Evolutionary conservation across 2,329 filamentous ascomycete genomes (phyloP).

Genomic region (Colletotrichum noveboracense): DNA sequence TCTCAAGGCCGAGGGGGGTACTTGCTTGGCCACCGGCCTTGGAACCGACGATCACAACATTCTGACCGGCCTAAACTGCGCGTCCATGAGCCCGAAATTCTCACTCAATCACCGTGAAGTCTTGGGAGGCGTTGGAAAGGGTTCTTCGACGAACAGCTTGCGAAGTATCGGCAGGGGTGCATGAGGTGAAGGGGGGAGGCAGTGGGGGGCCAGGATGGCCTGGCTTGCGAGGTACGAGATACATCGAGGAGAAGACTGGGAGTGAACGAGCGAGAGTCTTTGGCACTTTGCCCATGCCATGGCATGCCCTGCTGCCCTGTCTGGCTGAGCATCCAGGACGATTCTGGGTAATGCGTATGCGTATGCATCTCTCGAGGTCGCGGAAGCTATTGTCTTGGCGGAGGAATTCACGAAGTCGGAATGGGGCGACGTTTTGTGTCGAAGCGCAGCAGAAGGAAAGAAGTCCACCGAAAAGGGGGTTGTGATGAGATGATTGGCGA

Average conservation of each 20-base stretch:
- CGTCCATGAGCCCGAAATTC: background rate
- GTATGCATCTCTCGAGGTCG: constrained; percentile 4
- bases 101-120: background rate
- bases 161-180: background rate
- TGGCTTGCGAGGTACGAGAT: constrained; percentile 1
- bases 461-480: background rate
- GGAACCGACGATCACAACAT: constrained; percentile 8
- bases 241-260: background rate
- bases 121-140: constrained; percentile 1
- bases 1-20: background rate
- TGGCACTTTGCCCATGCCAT: background rate
- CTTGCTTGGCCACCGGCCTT: constrained; percentile 5
- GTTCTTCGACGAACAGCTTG: constrained; percentile 2
- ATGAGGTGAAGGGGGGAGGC: background rate
- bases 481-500: constrained; percentile 1
- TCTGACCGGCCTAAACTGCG: background rate
- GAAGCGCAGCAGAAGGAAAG: constrained; percentile 4
- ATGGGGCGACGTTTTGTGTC: constrained; percentile 14
- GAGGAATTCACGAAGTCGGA: background rate
- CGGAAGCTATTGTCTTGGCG: constrained; percentile 19
- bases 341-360: background rate
- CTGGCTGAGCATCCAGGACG: background rate
- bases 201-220: background rate
- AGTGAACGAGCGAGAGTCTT: background rate
- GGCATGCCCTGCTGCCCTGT: background rate